These are phyloP conservation scores for Smithsoniella earleae DNA, from an alignment of 163 green algal genomes.

Conservation along the genomic window DNA sequence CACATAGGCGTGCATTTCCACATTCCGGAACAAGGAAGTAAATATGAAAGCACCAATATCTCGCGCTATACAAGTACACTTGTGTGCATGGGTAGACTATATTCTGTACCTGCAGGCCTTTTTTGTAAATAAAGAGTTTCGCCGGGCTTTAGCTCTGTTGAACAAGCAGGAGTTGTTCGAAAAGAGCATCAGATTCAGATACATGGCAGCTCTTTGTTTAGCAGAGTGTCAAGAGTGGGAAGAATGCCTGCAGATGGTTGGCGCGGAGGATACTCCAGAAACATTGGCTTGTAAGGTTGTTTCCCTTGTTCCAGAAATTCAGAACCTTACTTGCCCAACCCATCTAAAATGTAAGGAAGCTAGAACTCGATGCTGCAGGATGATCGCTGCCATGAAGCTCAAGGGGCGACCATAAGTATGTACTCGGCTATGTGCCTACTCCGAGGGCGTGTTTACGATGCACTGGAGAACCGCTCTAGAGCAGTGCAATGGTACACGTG, in stretches of 20 bases:
- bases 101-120: conserved; percentile 47
- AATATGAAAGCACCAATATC: too few species aligned
- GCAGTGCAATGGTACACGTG: conserved; percentile 56
- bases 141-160: conserved; percentile 54
- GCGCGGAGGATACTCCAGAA: conserved; percentile 47
- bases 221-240: conserved; percentile 73
- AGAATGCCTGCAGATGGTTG: conserved; percentile 72
- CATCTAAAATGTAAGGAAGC: too few species aligned
- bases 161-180: conserved; percentile 47
- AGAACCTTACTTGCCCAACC: too few species aligned
- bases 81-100: not conserved
- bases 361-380: too few species aligned
- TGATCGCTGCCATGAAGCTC: not conserved
- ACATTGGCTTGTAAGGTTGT: conserved; percentile 13
- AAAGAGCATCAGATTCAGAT: conserved; percentile 62
- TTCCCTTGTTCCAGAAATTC: too few species aligned
- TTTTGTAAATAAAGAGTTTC: conserved; percentile 59
- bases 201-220: conserved; percentile 77
- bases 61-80: too few species aligned
- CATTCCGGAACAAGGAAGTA: too few species aligned
- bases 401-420: conserved; percentile 38
- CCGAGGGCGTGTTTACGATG: conserved; percentile 64
- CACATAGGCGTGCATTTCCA: not conserved
- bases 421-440: conserved; percentile 67
- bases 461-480: conserved; percentile 66